Percentiles rank a stretch among this genome's conserved stretches.
Conservation (phyloP, 768 basidiomycete species). For the Calocera cornea region DNA sequence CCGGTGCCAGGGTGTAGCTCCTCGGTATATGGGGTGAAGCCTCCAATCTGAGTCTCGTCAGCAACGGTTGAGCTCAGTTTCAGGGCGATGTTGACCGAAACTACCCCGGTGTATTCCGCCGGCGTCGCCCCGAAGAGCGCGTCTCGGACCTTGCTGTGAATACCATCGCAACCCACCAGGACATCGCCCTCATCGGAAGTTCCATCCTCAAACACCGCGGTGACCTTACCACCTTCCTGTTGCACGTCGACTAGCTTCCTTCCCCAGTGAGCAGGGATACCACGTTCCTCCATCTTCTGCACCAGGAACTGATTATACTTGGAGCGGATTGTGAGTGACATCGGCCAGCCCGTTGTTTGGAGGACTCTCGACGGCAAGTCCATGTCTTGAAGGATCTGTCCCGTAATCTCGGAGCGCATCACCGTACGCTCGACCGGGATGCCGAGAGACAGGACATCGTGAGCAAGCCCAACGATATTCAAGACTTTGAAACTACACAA, state of each 20-base stretch:
- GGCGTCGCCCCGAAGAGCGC: conserved; percentile 28
- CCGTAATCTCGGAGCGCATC: background rate
- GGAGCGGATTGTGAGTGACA: background rate
- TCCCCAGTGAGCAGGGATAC: conserved; percentile 26
- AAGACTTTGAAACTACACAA: background rate
- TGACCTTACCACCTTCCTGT: conserved; percentile 22
- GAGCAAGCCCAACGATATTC: background rate
- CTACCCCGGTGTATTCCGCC: conserved; percentile 28
- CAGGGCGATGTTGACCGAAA: conserved; percentile 21
- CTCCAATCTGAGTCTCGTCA: background rate
- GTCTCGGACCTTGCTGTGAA: conserved; percentile 31
- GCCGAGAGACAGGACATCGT: background rate
- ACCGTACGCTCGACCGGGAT: background rate
- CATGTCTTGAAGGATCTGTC: background rate
- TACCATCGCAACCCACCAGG: conserved; percentile 34
- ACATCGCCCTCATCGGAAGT: conserved; percentile 26
- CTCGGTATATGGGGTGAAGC: background rate
- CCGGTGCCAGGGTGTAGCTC: background rate
- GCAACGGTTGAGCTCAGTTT: too few species aligned
- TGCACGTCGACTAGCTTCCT: conserved; percentile 25
- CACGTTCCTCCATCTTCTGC: conserved; percentile 23
- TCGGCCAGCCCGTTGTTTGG: background rate
- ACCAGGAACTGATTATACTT: background rate
- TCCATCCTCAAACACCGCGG: conserved; percentile 28
- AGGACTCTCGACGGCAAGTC: background rate